phyloP scores from a whole-genome alignment of 176 grass and related monocot genomes.

The Ensete ventricosum region DNA sequence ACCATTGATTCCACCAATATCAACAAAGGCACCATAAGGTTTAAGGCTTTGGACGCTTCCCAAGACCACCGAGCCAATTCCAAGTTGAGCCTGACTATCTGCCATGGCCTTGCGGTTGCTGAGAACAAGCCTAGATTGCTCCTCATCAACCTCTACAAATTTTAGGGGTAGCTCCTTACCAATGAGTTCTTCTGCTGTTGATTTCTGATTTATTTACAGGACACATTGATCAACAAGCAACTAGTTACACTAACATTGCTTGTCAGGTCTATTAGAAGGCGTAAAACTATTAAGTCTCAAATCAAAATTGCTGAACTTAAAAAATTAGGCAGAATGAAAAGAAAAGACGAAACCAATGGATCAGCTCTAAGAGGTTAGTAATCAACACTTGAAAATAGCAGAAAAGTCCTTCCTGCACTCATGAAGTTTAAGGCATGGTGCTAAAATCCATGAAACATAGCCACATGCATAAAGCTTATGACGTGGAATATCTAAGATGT shows the following conservation, averaged over 20 bases:
- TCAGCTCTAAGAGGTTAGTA: no score
- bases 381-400: no score
- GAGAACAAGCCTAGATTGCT: constrained; percentile 84
- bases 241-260: no score
- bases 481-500: no score
- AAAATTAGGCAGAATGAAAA: background rate
- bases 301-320: background rate
- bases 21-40: constrained; percentile 87
- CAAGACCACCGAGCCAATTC: constrained; percentile 89
- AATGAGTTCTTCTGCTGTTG: constrained; percentile 68
- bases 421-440: no score
- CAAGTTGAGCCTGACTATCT: constrained; percentile 85
- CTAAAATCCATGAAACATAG: no score
- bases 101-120: constrained; percentile 95
- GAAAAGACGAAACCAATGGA: no score
- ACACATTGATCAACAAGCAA: background rate
- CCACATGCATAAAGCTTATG: no score
- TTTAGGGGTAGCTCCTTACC: constrained; percentile 72
- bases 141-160: constrained; percentile 88
- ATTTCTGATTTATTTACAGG: constrained; percentile 32
- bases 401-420: no score
- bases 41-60: constrained; percentile 91
- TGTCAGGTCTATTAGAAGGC: no score
- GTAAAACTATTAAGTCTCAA: no score
- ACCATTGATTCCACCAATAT: constrained; percentile 91